Conservation (phyloP, 1,284 basidiomycete species). For the Tilletia caries region DNA sequence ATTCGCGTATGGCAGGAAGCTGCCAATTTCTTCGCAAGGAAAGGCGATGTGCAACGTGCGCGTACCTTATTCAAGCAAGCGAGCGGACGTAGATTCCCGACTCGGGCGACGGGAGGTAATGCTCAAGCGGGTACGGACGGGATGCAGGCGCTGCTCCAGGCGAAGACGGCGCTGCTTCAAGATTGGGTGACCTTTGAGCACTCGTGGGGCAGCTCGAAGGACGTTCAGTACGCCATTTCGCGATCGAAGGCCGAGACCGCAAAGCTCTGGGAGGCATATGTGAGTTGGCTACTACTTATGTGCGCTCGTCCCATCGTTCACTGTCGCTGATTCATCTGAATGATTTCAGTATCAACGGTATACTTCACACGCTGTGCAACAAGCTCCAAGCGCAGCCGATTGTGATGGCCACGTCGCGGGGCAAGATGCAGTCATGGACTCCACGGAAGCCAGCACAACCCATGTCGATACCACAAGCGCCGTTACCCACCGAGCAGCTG, state of each 20-base stretch:
- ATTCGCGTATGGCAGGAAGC: constrained; percentile 29
- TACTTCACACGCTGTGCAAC: constrained; percentile 54
- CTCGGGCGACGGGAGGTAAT: background rate
- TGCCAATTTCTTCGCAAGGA: constrained; percentile 34
- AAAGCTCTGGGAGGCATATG: constrained; percentile 58
- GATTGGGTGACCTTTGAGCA: constrained; percentile 83
- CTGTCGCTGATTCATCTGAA: constrained; percentile 60
- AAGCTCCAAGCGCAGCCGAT: constrained; percentile 50
- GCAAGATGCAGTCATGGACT: constrained; percentile 5
- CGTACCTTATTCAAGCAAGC: constrained; percentile 33
- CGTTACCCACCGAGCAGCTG: background rate
- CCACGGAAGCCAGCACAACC: background rate
- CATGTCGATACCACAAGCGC: too few relatives aligned
- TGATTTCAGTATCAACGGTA: constrained; percentile 55
- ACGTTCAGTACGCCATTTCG: constrained; percentile 64
- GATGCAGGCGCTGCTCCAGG: constrained; percentile 15
- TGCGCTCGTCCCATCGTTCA: constrained; percentile 13
- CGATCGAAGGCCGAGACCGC: constrained; percentile 56
- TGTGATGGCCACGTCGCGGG: constrained; percentile 59
- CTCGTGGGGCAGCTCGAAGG: constrained; percentile 69
- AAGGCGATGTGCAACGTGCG: constrained; percentile 34
- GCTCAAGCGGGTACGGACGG: constrained; percentile 16
- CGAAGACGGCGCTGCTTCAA: constrained; percentile 71
- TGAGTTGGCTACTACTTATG: constrained; percentile 20
- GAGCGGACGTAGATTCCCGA: constrained; percentile 18